These are phyloP conservation scores for Pulveroboletus sp. DNA, from an alignment of 768 basidiomycete species.

Conservation along the genomic window DNA sequence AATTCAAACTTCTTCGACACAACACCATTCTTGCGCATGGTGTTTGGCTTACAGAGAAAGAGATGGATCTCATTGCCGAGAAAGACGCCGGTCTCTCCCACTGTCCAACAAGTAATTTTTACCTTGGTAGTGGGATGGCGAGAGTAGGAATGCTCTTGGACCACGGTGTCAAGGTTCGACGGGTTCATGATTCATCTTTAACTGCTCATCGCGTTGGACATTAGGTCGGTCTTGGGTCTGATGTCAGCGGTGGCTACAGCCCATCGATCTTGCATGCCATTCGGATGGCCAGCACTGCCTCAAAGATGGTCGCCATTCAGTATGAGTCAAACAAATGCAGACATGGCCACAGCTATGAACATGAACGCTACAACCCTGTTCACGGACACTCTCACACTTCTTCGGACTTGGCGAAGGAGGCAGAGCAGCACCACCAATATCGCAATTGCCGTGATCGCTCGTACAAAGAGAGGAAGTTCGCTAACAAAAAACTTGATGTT, in stretches of 20 bases:
- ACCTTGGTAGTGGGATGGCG: constrained; percentile 81
- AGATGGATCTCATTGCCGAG: constrained; percentile 65
- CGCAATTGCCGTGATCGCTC: neutral
- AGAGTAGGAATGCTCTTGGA: constrained; percentile 77
- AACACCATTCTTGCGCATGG: constrained; percentile 90
- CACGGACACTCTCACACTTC: neutral
- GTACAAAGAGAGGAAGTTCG: constrained; percentile 33
- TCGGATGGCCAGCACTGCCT: constrained; percentile 72
- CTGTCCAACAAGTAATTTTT: constrained; percentile 93
- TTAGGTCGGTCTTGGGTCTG: constrained; percentile 92
- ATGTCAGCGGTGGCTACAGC: constrained; percentile 84
- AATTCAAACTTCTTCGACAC: constrained; percentile 62
- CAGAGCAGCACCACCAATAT: neutral
- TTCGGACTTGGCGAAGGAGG: neutral
- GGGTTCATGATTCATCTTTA: neutral
- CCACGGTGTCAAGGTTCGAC: constrained; percentile 72
- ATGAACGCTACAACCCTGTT: neutral
- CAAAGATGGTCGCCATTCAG: constrained; percentile 67
- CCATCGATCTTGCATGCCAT: constrained; percentile 74
- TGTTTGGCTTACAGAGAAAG: constrained; percentile 68
- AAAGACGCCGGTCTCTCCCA: constrained; percentile 77
- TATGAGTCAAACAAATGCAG: constrained; percentile 12
- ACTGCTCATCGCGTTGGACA: constrained; percentile 2
- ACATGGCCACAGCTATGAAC: neutral
- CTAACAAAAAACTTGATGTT: constrained; percentile 61